Evolutionary conservation across 768 basidiomycete genomes (phyloP).

Genomic region (Mrakia hoshinonis): DNA sequence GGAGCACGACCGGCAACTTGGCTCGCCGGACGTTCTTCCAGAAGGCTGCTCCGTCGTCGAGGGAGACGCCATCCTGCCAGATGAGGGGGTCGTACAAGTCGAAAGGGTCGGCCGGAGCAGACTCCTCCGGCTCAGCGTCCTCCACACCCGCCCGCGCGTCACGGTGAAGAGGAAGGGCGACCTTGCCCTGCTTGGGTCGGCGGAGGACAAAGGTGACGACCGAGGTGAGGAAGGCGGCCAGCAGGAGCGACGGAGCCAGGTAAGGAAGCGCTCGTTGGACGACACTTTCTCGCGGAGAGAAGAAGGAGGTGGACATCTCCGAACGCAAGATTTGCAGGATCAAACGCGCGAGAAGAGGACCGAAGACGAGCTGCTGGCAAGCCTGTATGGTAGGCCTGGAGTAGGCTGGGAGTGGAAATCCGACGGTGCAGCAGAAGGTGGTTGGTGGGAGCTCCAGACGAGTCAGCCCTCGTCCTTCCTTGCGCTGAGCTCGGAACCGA

Average conservation of each 20-base stretch:
- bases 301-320: background rate
- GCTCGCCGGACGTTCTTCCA: conserved; percentile 56
- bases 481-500: too few species aligned
- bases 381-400: too few species aligned
- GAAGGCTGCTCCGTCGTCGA: conserved; percentile 52
- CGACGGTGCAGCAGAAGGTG: too few species aligned
- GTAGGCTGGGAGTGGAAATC: too few species aligned
- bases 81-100: conserved; percentile 17
- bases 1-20: conserved; percentile 50
- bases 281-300: background rate
- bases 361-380: too few species aligned
- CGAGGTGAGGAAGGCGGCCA: conserved; percentile 10
- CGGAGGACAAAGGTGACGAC: background rate
- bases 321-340: background rate
- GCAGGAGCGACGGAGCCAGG: conserved; percentile 11
- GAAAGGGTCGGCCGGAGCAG: conserved; percentile 16
- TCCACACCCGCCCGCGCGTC: background rate
- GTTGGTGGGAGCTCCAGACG: too few species aligned
- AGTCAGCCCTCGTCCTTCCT: too few species aligned
- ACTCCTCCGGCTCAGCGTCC: background rate
- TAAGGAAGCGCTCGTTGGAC: background rate
- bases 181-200: background rate
- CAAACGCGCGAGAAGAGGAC: too few species aligned
- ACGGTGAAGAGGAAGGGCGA: conserved; percentile 4
- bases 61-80: conserved; percentile 52